A percentile compares a stretch with the other conserved stretches of the same genome.
phyloP scores from a whole-genome alignment of 2,329 filamentous ascomycete genomes.

The Xylariaceae sp. region DNA sequence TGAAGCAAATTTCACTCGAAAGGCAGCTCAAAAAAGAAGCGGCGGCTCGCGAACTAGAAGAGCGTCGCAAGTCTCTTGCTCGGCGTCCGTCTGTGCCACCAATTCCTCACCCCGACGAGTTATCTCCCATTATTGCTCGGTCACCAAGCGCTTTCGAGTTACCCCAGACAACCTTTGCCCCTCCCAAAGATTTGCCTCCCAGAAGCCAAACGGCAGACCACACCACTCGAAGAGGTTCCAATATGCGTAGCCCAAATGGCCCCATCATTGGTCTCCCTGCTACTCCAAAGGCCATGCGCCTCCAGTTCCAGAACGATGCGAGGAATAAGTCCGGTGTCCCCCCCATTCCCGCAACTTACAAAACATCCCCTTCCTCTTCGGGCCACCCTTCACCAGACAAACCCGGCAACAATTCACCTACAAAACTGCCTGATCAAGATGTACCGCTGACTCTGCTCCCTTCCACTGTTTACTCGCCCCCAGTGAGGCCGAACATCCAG shows the following conservation, averaged over 20 bases:
- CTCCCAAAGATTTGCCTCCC: constrained; percentile 53
- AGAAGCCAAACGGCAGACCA: constrained; percentile 72
- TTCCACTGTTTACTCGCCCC: constrained; percentile 66
- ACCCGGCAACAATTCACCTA: constrained; percentile 36
- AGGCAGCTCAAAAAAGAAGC: constrained; percentile 72
- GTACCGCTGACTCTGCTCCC: constrained; percentile 56
- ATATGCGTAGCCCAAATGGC: constrained; percentile 51
- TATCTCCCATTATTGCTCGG: constrained; percentile 48
- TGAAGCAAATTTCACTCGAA: constrained; percentile 63
- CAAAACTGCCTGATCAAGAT: constrained; percentile 37
- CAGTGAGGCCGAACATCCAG: constrained; percentile 54
- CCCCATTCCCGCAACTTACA: constrained; percentile 56
- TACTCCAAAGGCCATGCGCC: constrained; percentile 88
- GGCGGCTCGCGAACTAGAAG: constrained; percentile 85
- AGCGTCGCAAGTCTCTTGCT: constrained; percentile 82
- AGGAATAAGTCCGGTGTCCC: constrained; percentile 61
- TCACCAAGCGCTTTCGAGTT: constrained; percentile 49
- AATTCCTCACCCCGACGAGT: constrained; percentile 75
- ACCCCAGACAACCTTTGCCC: constrained; percentile 48
- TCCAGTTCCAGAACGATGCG: constrained; percentile 69
- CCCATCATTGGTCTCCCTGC: constrained; percentile 80
- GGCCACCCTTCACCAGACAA: constrained; percentile 45
- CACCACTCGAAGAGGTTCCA: constrained; percentile 53
- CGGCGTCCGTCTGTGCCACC: constrained; percentile 78
- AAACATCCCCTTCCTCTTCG: constrained; percentile 49